A percentile compares a stretch with the other conserved stretches of the same genome.
These are phyloP conservation scores for Balakata baccata DNA, from an alignment of 345 rosid species.

Conservation along the genomic window DNA sequence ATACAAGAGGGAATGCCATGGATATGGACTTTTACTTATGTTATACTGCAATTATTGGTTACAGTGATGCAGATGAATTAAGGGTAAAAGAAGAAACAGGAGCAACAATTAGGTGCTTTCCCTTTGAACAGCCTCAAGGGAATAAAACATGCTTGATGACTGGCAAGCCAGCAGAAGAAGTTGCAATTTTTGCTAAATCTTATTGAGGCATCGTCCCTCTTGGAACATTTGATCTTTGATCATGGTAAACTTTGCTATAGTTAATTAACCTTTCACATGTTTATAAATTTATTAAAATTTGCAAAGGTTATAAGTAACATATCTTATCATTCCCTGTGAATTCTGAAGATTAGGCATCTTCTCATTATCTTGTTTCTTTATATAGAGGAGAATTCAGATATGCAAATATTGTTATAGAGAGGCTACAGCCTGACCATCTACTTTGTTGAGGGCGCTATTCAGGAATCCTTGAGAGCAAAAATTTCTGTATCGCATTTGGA, in stretches of 20 bases:
- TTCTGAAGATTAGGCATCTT: neutral
- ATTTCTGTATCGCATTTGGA: neutral
- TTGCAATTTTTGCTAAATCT: slow-evolving; percentile 86
- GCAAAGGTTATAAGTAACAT: neutral
- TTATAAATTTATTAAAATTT: neutral
- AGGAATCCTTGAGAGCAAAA: neutral
- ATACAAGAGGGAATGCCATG: neutral
- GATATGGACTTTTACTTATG: neutral
- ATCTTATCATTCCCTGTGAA: neutral
- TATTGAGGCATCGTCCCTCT: slow-evolving; percentile 29
- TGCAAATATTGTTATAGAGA: neutral
- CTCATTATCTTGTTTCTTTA: neutral
- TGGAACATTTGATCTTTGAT: neutral
- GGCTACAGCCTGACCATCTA: neutral
- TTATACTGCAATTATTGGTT: slow-evolving; percentile 2
- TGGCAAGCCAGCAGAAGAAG: slow-evolving; percentile 70
- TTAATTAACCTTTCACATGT: too few relatives aligned
- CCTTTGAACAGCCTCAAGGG: slow-evolving; percentile 71
- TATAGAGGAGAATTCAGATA: neutral
- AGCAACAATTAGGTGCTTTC: slow-evolving; percentile 87
- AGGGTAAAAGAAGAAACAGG: slow-evolving; percentile 94
- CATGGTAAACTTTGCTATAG: neutral
- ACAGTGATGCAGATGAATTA: slow-evolving; percentile 69
- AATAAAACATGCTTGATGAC: slow-evolving; percentile 79
- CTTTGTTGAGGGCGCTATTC: too few relatives aligned